Conservation (phyloP, 176 grass and related monocot species). For the Oryza punctata region DNA sequence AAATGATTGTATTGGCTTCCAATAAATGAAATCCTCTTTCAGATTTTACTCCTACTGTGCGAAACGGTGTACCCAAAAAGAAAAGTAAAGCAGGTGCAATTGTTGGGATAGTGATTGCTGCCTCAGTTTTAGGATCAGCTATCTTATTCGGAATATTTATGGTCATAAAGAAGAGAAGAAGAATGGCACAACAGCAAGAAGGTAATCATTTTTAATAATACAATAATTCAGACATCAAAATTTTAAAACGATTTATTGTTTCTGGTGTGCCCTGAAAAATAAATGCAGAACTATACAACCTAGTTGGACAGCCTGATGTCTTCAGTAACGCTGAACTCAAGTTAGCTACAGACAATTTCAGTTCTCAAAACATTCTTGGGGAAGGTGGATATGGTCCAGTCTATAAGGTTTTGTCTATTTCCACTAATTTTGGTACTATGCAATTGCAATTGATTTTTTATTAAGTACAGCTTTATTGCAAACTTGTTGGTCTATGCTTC, state of each 20-base stretch:
- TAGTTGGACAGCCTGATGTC: constrained; percentile 31
- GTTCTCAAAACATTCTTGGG: constrained; percentile 54
- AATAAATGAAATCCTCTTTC: constrained; percentile 25
- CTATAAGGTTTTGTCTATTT: constrained; percentile 50
- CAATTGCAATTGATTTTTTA: neutral
- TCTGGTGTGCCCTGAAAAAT: neutral
- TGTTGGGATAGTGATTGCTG: constrained; percentile 46
- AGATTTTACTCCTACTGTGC: constrained; percentile 80
- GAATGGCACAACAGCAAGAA: constrained; percentile 9
- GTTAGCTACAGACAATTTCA: constrained; percentile 41
- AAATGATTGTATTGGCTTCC: neutral
- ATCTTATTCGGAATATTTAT: constrained; percentile 39
- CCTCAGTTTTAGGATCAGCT: constrained; percentile 36
- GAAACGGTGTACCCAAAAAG: constrained; percentile 33
- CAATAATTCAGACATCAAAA: neutral
- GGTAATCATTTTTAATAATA: constrained; percentile 30
- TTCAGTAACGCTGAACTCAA: constrained; percentile 31
- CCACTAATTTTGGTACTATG: neutral
- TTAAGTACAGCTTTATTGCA: neutral
- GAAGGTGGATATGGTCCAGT: constrained; percentile 70
- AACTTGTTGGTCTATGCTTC: neutral
- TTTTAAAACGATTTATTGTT: neutral
- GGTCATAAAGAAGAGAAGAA: constrained; percentile 48
- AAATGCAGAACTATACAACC: constrained; percentile 19
- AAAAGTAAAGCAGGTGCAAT: constrained; percentile 51